phyloP scores from a whole-genome alignment of 2,329 filamentous ascomycete species.

The Lecanicillium sp. region DNA sequence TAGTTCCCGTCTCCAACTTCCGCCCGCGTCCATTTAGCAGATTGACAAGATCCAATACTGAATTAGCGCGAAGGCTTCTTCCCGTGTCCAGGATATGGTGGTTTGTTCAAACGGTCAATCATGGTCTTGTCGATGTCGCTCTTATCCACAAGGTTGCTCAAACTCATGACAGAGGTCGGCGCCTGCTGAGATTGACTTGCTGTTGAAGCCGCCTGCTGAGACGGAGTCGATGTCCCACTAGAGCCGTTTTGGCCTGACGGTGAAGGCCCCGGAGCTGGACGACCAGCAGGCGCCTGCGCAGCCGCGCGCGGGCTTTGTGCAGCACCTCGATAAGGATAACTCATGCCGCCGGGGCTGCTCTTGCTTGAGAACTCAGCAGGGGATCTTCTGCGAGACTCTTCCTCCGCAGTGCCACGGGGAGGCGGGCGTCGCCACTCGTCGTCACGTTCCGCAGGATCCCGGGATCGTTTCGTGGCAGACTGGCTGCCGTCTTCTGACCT shows the following conservation, averaged over 20 bases:
- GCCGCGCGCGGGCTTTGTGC: constrained; percentile 25
- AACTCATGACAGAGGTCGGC: constrained; percentile 41
- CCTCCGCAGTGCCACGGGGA: constrained; percentile 34
- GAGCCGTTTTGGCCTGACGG: constrained; percentile 26
- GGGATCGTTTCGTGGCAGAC: constrained; percentile 25
- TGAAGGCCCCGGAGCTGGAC: constrained; percentile 21
- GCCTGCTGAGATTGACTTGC: constrained; percentile 15
- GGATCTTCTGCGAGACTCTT: constrained; percentile 42
- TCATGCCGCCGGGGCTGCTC: constrained; percentile 36
- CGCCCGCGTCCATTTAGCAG: no score
- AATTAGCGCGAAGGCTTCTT: constrained; percentile 3
- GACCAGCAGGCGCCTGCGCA: constrained; percentile 15
- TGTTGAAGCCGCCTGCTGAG: constrained; percentile 18
- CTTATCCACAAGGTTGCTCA: constrained; percentile 43
- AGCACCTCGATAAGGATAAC: constrained; percentile 30
- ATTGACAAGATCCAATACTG: no score
- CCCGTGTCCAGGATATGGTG: constrained; percentile 7
- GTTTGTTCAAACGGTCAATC: constrained; percentile 42
- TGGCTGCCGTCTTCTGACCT: constrained; percentile 24
- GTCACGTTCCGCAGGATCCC: constrained; percentile 30
- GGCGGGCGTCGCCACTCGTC: constrained; percentile 38
- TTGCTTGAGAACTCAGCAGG: constrained; percentile 41
- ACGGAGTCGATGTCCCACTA: constrained; percentile 27
- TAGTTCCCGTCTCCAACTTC: no score
- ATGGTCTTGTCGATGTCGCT: constrained; percentile 49